Evolutionary conservation across 208 protist genomes (phyloP).

Genomic region (Porcisia deanei): DNA sequence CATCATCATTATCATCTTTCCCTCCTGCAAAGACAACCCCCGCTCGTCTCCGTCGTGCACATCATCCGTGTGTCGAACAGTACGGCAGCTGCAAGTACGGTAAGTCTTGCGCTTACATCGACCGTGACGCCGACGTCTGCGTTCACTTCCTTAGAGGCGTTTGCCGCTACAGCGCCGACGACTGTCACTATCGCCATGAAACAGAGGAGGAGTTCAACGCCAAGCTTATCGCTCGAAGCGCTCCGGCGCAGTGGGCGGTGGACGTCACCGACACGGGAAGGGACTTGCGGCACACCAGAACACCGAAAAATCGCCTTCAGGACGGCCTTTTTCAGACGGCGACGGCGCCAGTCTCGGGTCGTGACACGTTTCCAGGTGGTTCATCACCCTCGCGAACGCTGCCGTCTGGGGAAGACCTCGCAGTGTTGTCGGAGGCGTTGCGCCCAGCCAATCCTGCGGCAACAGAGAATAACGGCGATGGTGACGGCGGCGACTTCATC

Average conservation of each 20-base stretch:
- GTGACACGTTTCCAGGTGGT: neutral
- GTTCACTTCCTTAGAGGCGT: constrained; percentile 60
- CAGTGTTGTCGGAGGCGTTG: neutral
- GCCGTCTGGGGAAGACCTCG: constrained; percentile 12
- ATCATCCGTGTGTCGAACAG: constrained; percentile 77
- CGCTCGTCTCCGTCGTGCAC: constrained; percentile 10
- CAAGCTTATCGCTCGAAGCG: constrained; percentile 16
- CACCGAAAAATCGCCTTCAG: constrained; percentile 4
- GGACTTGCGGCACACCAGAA: neutral
- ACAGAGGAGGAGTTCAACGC: constrained; percentile 41
- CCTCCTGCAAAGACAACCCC: neutral
- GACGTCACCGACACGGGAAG: neutral
- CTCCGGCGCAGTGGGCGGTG: neutral
- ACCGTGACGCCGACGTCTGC: constrained; percentile 74
- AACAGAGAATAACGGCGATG: neutral
- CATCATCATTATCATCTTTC: neutral
- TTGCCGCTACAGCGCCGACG: constrained; percentile 43
- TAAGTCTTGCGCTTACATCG: constrained; percentile 49
- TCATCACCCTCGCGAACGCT: neutral
- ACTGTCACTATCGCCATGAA: constrained; percentile 73
- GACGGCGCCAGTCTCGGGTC: neutral
- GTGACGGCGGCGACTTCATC: neutral
- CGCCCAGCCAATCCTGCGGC: neutral
- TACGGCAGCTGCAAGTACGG: constrained; percentile 77
- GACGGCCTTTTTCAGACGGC: neutral